Conservation (phyloP, 2,329 filamentous ascomycete species). For the Alternaria gansuensis region DNA sequence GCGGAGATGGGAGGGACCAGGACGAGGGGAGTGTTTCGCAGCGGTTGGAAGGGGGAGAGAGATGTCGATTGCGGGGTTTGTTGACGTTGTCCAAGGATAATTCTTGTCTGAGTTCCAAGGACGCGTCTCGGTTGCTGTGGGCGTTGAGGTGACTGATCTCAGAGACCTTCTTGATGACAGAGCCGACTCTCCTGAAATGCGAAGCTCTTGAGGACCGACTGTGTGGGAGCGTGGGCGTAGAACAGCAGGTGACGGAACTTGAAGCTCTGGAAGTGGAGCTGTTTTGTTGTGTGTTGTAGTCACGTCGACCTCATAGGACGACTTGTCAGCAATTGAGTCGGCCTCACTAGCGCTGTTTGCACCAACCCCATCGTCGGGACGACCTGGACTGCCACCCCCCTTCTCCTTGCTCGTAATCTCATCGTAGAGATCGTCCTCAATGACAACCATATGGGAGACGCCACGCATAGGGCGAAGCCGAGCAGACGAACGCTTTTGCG, state of each 20-base stretch:
- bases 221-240: slow-evolving; percentile 39
- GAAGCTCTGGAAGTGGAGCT: slow-evolving; percentile 34
- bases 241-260: slow-evolving; percentile 36
- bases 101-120: slow-evolving; percentile 61
- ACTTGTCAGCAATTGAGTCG: slow-evolving; percentile 20
- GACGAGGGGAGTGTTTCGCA: slow-evolving; percentile 38
- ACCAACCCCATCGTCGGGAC: slow-evolving; percentile 17
- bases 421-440: slow-evolving; percentile 48
- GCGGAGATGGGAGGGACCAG: slow-evolving; percentile 44
- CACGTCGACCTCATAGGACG: slow-evolving; percentile 16
- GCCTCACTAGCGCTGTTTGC: slow-evolving; percentile 23
- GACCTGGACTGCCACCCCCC: slow-evolving; percentile 13
- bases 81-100: slow-evolving; percentile 56
- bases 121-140: slow-evolving; percentile 49
- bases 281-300: slow-evolving; percentile 29
- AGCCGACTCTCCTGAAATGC: slow-evolving; percentile 31
- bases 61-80: slow-evolving; percentile 51
- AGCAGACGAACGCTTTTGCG: slow-evolving; percentile 47
- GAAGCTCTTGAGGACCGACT: slow-evolving; percentile 28
- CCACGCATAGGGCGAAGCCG: slow-evolving; percentile 48
- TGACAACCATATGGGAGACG: slow-evolving; percentile 42
- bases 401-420: slow-evolving; percentile 41
- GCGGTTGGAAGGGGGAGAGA: slow-evolving; percentile 51
- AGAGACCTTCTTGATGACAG: slow-evolving; percentile 40
- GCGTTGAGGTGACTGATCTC: slow-evolving; percentile 38